phyloP scores from a whole-genome alignment of 208 protist species.

The Leptomonas seymouri region DNA sequence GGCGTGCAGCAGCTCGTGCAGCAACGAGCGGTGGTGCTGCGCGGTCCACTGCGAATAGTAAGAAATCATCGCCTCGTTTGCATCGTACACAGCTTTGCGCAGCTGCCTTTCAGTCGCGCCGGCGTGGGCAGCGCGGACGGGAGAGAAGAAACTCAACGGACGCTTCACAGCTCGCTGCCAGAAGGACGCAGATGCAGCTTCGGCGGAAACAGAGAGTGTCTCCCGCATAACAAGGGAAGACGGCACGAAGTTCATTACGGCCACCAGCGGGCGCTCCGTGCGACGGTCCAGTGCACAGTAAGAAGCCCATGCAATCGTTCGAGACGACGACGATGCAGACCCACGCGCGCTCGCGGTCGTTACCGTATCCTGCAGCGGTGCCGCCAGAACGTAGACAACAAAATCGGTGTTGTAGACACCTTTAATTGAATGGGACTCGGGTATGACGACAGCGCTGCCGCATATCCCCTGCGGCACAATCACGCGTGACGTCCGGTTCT shows the following conservation, averaged over 20 bases:
- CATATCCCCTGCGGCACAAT: constrained; percentile 35
- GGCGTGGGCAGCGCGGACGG: neutral
- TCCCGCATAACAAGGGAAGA: constrained; percentile 20
- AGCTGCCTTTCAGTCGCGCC: neutral
- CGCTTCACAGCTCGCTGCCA: neutral
- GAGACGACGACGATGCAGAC: constrained; percentile 11
- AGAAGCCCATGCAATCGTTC: constrained; percentile 51
- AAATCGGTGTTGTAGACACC: constrained; percentile 52
- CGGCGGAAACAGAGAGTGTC: neutral
- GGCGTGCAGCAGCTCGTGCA: constrained; percentile 81
- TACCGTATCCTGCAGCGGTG: constrained; percentile 24
- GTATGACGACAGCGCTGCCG: constrained; percentile 33
- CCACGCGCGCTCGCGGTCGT: constrained; percentile 4
- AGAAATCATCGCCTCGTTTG: neutral
- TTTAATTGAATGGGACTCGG: constrained; percentile 24
- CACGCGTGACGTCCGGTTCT: constrained; percentile 15
- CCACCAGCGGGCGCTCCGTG: constrained; percentile 44
- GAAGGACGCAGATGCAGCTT: neutral
- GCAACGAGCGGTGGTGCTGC: constrained; percentile 43
- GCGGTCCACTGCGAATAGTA: constrained; percentile 17
- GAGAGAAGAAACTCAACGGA: neutral
- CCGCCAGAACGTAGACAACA: constrained; percentile 63
- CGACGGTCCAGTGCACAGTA: constrained; percentile 38
- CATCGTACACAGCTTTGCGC: constrained; percentile 1
- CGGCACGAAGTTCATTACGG: constrained; percentile 59